Base-by-base conservation (phyloP, 2,329 filamentous ascomycete species). In the Penicillium verrucosum region DNA sequence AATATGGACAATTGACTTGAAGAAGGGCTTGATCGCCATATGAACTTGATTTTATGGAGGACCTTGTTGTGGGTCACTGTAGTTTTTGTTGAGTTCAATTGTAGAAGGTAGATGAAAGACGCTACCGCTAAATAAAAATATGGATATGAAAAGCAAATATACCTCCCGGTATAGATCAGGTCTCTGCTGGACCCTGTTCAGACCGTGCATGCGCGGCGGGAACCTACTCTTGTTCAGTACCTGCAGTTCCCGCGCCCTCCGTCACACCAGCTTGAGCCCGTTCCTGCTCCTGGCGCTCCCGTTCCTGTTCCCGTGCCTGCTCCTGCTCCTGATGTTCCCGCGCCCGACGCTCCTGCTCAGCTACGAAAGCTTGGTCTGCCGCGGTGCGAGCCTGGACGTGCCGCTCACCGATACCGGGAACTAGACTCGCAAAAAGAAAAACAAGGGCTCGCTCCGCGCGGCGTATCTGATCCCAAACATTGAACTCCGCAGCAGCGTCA, bases 381-480 rank as follows among this genome's bases (percentile, higher is more conserved):
- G 81, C 80, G 62, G 82, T 80, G 56, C 81, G 76, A 27, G 81
- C 83, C 60, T 79, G 75, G 14, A 87, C 81, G 67, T 85, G 82
- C 8, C 82, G 75, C 67, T 87, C 85, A 0, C 85, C 84, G 27
- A 87, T 77, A 0, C 85, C 85, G 0, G 85, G 85, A 67, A 85
- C 81, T 48, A 87, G 66, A 68, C 82, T 85, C 0, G 84, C 84
- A 34, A 87, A 68, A 58, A 87, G 85, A n/a, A 87, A 73, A n/a
- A 82, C 82, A 40, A 84, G 65, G 1, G 81, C 81, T 37, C 85
- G 76, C 67, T 87, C 84, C 0, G 77, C 68, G 2, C 78, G 75
- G 42, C 81, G 71, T 18, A 83, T 40, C 21, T 63, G 63, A 16
- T 66, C 64, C 54, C 68, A 66, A 4, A 68, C 14, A n/a, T 18